Conservation (phyloP, 2,329 filamentous ascomycete genomes). For the Sphaceloma murrayae region DNA sequence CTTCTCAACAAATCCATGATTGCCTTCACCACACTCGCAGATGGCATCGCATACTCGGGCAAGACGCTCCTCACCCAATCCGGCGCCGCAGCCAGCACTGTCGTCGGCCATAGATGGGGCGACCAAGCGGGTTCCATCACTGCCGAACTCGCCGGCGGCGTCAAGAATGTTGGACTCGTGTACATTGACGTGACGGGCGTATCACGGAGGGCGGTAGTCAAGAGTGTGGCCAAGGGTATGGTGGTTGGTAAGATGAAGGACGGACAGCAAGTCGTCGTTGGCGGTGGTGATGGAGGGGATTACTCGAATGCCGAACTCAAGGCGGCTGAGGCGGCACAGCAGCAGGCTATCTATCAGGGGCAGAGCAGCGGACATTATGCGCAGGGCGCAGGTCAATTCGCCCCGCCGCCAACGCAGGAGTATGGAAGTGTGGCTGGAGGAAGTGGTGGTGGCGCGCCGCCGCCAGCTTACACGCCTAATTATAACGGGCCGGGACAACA, state of each 20-base stretch:
- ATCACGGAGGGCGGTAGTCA: slow-evolving; percentile 77
- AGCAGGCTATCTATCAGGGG: slow-evolving; percentile 6
- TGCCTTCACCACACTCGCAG: slow-evolving; percentile 87
- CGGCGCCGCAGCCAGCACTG: slow-evolving; percentile 68
- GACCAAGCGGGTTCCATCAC: slow-evolving; percentile 73
- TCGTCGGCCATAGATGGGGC: slow-evolving; percentile 86
- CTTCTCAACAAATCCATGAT: slow-evolving; percentile 93
- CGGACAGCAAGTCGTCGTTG: slow-evolving; percentile 64
- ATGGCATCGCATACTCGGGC: slow-evolving; percentile 83
- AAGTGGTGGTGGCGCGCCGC: not conserved
- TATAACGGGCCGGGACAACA: slow-evolving; percentile 7
- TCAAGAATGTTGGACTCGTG: slow-evolving; percentile 93
- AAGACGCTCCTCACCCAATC: slow-evolving; percentile 65
- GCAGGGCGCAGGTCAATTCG: slow-evolving; percentile 4
- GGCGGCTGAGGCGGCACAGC: slow-evolving; percentile 20
- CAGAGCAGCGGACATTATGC: slow-evolving; percentile 1
- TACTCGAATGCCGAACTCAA: slow-evolving; percentile 33
- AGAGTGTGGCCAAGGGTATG: slow-evolving; percentile 95
- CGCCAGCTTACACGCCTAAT: slow-evolving; percentile 10
- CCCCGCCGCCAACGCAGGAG: not conserved
- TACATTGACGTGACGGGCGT: slow-evolving; percentile 96
- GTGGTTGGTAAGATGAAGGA: slow-evolving; percentile 70
- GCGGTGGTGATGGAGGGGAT: slow-evolving; percentile 50
- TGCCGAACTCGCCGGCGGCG: slow-evolving; percentile 65
- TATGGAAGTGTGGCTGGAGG: slow-evolving; percentile 5